Evolutionary conservation across 2,329 filamentous ascomycete species (phyloP), one percentile per base, ranked within the genome.

Genomic region (Trichoderma polysporum): DNA sequence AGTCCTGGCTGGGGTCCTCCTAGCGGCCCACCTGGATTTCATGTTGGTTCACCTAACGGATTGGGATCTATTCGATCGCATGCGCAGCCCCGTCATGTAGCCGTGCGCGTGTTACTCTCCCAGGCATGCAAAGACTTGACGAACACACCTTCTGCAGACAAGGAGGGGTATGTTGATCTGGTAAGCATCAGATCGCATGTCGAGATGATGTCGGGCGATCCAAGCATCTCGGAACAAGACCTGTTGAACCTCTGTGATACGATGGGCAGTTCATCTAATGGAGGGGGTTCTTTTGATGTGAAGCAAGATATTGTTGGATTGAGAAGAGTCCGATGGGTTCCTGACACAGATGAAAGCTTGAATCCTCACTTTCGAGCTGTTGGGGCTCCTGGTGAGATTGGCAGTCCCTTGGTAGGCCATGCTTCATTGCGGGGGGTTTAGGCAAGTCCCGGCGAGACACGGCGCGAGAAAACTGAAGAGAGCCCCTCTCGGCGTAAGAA

Each of bases 201-300:
- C 33, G 88, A 89, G 63, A 83, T 83, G 63, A 86, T 90, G 67
- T 74, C 75, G 7, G 76, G 75, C n/a, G 77, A 79, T 10, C 56
- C 71, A 13, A 73, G 57, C 60, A 73, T 78, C 35, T 73, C 83
- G 70, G 77, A 88, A 82, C 74, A 84, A 29, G 94, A 97, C 73
- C 84, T 98, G 72, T 84, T 94, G 45, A 88, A 91, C 66, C 90
- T 96, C 67, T 95, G 92, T 76, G 94, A 98, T 73, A 97, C 94
- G 0, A 92, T 97, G 76, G 95, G 95, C 66, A 96, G 91, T 73
- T 76, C 82, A 2, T 88, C 90, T 68, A 98, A 98, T 73, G 95
- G 95, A 53, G 94, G 94, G 52, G 95, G 95, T n/a, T 90, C 86
- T 29, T 96, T 99, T 74, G 88, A 91, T 37, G 84, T 91, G 69